Evolutionary conservation across 169 alveolate genomes (phyloP).

Genomic region (Amoebophrya sp.): DNA sequence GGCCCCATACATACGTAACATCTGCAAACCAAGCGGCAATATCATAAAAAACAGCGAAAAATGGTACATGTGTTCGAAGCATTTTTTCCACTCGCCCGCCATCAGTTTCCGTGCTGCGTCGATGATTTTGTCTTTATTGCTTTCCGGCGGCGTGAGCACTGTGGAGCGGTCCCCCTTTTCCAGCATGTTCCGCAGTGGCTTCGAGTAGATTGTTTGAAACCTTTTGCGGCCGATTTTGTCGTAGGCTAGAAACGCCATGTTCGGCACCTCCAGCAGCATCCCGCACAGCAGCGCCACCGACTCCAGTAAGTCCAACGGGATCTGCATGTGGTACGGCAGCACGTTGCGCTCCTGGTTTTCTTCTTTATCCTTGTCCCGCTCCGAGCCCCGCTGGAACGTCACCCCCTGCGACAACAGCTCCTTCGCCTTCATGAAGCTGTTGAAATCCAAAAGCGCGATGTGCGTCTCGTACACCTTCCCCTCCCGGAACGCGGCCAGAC

Average conservation of each 20-base stretch:
- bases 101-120: neutral
- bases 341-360: neutral
- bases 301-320: neutral
- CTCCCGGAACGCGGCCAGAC: neutral
- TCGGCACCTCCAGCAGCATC: neutral
- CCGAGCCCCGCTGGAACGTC: neutral
- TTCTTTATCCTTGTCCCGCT: neutral
- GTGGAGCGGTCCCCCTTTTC: neutral
- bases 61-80: neutral
- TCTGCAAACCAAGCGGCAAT: too few relatives aligned
- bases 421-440: neutral
- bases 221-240: neutral
- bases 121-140: neutral
- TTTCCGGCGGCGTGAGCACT: neutral
- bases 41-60: too few relatives aligned
- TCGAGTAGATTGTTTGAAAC: neutral
- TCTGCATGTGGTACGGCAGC: neutral
- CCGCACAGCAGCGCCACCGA: neutral
- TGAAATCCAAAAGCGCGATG: neutral
- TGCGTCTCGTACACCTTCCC: neutral
- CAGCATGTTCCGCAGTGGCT: neutral
- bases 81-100: neutral
- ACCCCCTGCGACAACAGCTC: neutral
- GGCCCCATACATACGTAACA: too few relatives aligned
- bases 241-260: neutral